phyloP scores from a whole-genome alignment of 2,329 filamentous ascomycete genomes.

The Akanthomyces uredinophilus region DNA sequence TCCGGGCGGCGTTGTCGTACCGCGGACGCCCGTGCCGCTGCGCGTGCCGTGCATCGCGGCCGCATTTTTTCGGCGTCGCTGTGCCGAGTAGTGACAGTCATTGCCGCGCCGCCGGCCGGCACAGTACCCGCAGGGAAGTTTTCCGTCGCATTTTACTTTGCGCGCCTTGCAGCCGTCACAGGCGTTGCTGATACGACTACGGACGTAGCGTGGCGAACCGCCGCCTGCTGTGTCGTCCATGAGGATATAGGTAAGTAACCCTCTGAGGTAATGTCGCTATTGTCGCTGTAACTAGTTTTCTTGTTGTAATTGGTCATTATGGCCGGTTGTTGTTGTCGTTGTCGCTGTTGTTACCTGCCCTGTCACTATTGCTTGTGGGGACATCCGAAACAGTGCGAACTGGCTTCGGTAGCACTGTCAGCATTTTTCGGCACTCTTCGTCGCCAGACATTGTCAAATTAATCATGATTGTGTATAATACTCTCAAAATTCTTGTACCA shows the following conservation, averaged over 20 bases:
- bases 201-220: conserved; percentile 22
- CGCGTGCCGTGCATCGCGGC: too few species aligned
- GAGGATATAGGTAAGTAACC: too few species aligned
- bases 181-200: conserved; percentile 46
- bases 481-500: conserved; percentile 4
- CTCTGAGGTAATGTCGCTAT: too few species aligned
- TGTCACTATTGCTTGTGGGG: too few species aligned
- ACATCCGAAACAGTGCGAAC: conserved; percentile 2
- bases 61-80: conserved; percentile 33
- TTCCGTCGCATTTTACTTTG: conserved; percentile 52
- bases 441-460: neutral
- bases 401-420: neutral
- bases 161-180: conserved; percentile 51
- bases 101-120: conserved; percentile 37
- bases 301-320: too few species aligned
- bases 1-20: conserved; percentile 6
- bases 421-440: neutral
- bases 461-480: neutral
- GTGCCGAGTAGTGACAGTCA: conserved; percentile 44
- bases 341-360: too few species aligned
- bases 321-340: too few species aligned
- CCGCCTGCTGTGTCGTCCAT: neutral
- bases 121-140: conserved; percentile 49
- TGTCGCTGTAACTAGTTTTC: too few species aligned
- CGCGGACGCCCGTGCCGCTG: neutral